These are phyloP conservation scores for Podila clonocystis DNA, from an alignment of 192 early-diverging fungal genomes.

Conservation along the genomic window DNA sequence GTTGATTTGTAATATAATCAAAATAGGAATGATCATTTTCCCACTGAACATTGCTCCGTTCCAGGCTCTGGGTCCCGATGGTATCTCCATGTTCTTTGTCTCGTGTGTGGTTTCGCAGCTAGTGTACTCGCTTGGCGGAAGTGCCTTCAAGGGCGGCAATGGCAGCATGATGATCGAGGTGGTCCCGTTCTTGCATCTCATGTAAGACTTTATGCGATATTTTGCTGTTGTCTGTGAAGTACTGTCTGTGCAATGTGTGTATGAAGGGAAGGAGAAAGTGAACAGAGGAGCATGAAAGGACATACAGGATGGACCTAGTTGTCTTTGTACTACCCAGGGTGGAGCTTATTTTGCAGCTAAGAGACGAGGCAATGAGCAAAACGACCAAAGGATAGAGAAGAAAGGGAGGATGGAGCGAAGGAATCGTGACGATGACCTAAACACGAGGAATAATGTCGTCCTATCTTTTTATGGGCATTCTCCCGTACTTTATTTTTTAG, in stretches of 20 bases:
- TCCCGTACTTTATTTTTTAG: slow-evolving; percentile 7
- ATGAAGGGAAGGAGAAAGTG: too few species aligned
- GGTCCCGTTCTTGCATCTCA: slow-evolving; percentile 90
- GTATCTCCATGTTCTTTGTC: slow-evolving; percentile 97
- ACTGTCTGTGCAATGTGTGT: neutral
- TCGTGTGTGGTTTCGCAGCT: slow-evolving; percentile 73
- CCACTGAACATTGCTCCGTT: slow-evolving; percentile 80
- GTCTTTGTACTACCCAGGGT: too few species aligned
- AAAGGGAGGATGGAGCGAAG: too few species aligned
- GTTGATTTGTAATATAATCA: neutral
- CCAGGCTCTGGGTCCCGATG: slow-evolving; percentile 78
- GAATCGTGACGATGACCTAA: too few species aligned
- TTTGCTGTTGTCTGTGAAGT: neutral
- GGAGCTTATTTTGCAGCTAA: too few species aligned
- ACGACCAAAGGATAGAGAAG: too few species aligned
- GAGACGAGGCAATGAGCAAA: too few species aligned
- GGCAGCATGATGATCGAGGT: slow-evolving; percentile 91
- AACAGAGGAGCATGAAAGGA: too few species aligned
- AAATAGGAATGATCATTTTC: slow-evolving; percentile 87
- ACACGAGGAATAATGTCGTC: too few species aligned
- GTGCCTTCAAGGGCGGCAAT: slow-evolving; percentile 90
- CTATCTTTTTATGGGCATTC: slow-evolving; percentile 12
- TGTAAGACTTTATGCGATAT: slow-evolving; percentile 47
- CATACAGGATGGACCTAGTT: too few species aligned
- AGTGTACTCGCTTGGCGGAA: slow-evolving; percentile 81